phyloP scores from a whole-genome alignment of 345 rosid species.

The Salix arbutifolia region DNA sequence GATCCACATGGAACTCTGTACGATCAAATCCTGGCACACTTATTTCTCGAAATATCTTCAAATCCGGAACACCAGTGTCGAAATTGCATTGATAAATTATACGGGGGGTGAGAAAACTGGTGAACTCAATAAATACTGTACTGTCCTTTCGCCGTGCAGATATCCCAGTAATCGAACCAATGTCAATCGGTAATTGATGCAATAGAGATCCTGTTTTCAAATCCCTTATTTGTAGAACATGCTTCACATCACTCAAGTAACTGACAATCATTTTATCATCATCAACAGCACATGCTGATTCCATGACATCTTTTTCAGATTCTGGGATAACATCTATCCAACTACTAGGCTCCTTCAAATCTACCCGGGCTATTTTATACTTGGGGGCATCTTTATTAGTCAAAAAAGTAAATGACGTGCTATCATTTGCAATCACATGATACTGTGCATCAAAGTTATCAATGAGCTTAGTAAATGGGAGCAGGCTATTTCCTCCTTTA shows the following conservation, averaged over 20 bases:
- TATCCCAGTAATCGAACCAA: slow-evolving; percentile 63
- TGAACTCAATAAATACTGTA: slow-evolving; percentile 55
- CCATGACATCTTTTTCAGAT: slow-evolving; percentile 74
- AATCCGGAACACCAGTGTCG: slow-evolving; percentile 41
- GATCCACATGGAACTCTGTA: slow-evolving; percentile 59
- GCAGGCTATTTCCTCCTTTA: slow-evolving; percentile 40
- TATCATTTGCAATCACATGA: slow-evolving; percentile 64
- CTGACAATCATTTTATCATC: slow-evolving; percentile 62
- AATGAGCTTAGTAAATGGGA: slow-evolving; percentile 77
- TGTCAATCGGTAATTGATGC: slow-evolving; percentile 71
- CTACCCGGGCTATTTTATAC: slow-evolving; percentile 75
- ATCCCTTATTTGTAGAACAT: slow-evolving; percentile 76
- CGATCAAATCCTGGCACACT: slow-evolving; percentile 73
- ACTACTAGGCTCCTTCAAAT: slow-evolving; percentile 60
- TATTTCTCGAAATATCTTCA: slow-evolving; percentile 77
- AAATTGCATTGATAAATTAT: slow-evolving; percentile 76
- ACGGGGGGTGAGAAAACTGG: slow-evolving; percentile 85
- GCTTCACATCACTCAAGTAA: slow-evolving; percentile 85
- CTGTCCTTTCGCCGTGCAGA: slow-evolving; percentile 65
- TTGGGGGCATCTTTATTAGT: slow-evolving; percentile 84
- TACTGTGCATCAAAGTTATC: slow-evolving; percentile 67
- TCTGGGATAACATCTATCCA: slow-evolving; percentile 80
- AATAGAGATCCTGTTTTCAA: slow-evolving; percentile 64
- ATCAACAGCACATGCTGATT: slow-evolving; percentile 63
- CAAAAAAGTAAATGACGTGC: slow-evolving; percentile 58